Evolutionary conservation across 495 filamentous ascomycete species (phyloP), one percentile per base, ranked within the genome.

Genomic region (Penicillium bialowiezense): DNA sequence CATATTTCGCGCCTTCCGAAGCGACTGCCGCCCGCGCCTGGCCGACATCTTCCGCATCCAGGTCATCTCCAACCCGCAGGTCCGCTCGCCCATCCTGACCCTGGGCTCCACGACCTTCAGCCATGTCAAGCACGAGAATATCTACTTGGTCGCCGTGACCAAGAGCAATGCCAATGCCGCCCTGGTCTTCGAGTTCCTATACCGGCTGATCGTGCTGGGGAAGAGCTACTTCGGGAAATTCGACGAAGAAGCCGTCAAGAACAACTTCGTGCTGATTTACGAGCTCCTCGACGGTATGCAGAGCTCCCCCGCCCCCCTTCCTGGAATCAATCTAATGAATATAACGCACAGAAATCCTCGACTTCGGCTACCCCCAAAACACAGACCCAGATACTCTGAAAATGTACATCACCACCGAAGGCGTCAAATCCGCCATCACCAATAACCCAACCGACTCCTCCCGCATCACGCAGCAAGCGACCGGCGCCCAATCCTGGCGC

Each of bases 401-500:
- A 75, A 97, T 97, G 92, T 97, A 99, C 75, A 99, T 99, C 71
- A 99, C 95, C 12, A 97, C 95, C 40, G 95, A 99, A 73, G 93
- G 95, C 36, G 95, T 99, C 73, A 96, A 95, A 69, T 93, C 91
- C 20, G 91, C 95, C 69, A 85, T 92, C 45, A 84, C 87, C 42
- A 85, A 89, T 74, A 66, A 55, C 9, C 59, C 68, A 23, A 65
- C 68, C 33, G 91, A 97, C 68, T 95, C 91, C 15, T 90, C 91
- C 55, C 88, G 88, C 57, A 99, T 99, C 68, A 99, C 95, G 19
- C 96, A 96, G 90, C 95, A 99, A 79, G 95, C 95, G 8, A 99
- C 95, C 1, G 95, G 95, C 15, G 95, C 95, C 3, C 77, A 96
- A 14, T 97, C 93, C 29, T 99, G 95, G 95, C 84, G 95, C 39